Evolutionary conservation across 768 basidiomycete species (phyloP).

Genomic region (Tulasnella sp.): DNA sequence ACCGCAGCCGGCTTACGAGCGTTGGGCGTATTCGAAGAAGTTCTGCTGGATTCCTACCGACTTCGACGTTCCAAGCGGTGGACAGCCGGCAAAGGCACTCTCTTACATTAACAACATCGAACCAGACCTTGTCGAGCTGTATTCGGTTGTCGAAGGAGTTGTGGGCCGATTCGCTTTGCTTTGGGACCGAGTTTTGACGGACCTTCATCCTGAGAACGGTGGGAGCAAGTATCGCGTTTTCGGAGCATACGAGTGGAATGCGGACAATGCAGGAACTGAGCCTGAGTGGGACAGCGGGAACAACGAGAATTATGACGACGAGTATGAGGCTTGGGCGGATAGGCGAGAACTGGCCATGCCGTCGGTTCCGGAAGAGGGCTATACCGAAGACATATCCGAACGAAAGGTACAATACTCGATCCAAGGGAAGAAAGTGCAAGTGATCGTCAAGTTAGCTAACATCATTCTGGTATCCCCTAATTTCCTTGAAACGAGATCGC

Average conservation of each 20-base stretch:
- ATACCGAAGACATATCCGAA: background rate
- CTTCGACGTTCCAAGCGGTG: background rate
- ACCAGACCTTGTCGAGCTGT: background rate
- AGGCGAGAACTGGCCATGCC: background rate
- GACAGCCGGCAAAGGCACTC: background rate
- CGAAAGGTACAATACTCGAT: background rate
- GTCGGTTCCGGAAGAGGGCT: background rate
- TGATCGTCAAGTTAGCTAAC: slow-evolving; percentile 27
- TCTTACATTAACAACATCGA: slow-evolving; percentile 11
- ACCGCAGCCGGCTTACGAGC: background rate
- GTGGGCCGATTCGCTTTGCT: background rate
- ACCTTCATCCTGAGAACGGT: background rate
- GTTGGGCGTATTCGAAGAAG: background rate
- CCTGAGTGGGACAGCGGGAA: background rate
- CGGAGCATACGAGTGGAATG: slow-evolving; percentile 15
- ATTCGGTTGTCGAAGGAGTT: background rate
- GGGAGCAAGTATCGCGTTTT: background rate
- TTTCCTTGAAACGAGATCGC: background rate
- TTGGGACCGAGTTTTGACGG: slow-evolving; percentile 7
- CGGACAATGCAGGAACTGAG: slow-evolving; percentile 1
- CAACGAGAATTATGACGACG: background rate
- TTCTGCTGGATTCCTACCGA: slow-evolving; percentile 12
- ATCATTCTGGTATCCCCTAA: slow-evolving; percentile 20
- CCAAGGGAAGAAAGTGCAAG: slow-evolving; percentile 18
- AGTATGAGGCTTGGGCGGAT: background rate